Conservation (phyloP, 208 protist species). For the Trypanosoma lewisi region DNA sequence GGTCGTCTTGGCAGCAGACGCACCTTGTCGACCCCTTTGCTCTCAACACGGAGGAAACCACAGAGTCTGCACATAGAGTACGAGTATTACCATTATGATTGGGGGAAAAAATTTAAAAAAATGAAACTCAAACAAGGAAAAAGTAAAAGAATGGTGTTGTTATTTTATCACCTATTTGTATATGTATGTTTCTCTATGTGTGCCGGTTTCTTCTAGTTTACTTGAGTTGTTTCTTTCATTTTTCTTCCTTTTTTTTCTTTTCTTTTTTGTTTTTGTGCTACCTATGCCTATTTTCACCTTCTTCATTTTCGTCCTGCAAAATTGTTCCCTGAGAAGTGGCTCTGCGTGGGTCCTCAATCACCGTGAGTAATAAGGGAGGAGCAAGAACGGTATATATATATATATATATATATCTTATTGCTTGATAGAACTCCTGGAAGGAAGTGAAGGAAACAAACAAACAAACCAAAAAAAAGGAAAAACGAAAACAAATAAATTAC, state of each 20-base stretch:
- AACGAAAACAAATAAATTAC: background rate
- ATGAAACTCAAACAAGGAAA: background rate
- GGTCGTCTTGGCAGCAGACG: constrained; percentile 14
- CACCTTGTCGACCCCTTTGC: constrained; percentile 15
- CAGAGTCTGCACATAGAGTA: constrained; percentile 1
- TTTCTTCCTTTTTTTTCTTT: constrained; percentile 16
- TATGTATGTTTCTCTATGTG: constrained; percentile 10
- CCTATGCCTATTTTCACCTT: background rate
- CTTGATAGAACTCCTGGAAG: too few relatives aligned
- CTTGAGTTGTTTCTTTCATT: constrained; percentile 1
- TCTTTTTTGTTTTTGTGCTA: constrained; percentile 3
- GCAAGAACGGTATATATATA: background rate
- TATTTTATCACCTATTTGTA: constrained; percentile 7
- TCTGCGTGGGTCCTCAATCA: too few relatives aligned
- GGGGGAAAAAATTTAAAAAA: background rate
- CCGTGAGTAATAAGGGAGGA: too few relatives aligned
- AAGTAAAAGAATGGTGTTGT: background rate
- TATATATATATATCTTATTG: too few relatives aligned
- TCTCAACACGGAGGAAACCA: constrained; percentile 12
- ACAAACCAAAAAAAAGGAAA: constrained; percentile 3
- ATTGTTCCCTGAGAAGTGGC: too few relatives aligned
- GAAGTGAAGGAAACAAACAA: constrained; percentile 1
- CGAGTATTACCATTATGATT: constrained; percentile 13
- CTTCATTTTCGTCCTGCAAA: too few relatives aligned
- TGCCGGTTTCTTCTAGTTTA: constrained; percentile 7